phyloP scores from a whole-genome alignment of 83 land plant species.

The Larix sibirica region DNA sequence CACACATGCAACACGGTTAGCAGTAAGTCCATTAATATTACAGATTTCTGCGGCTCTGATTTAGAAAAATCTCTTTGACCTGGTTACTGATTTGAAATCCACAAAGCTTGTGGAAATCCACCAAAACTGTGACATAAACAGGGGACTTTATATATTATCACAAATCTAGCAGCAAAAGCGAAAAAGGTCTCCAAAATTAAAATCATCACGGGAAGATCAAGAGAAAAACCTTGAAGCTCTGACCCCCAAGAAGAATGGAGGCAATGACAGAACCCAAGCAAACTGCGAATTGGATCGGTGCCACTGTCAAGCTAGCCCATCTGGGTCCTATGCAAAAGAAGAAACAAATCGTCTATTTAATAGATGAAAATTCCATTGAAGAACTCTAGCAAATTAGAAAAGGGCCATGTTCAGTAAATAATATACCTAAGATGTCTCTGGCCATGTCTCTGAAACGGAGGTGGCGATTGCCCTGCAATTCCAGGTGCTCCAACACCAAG shows the following conservation, averaged over 20 bases:
- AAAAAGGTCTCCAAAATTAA: not conserved
- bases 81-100: too few species aligned
- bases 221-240: slow-evolving; percentile 76
- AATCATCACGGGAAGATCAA: not conserved
- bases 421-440: slow-evolving; percentile 61
- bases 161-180: not conserved
- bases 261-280: slow-evolving; percentile 77
- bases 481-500: slow-evolving; percentile 75
- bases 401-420: too few species aligned
- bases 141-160: not conserved
- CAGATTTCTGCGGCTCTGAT: too few species aligned
- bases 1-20: not conserved
- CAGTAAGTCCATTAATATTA: not conserved
- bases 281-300: slow-evolving; percentile 63
- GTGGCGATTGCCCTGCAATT: slow-evolving; percentile 57
- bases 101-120: too few species aligned
- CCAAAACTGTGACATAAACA: too few species aligned
- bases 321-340: slow-evolving; percentile 41
- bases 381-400: too few species aligned
- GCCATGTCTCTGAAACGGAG: slow-evolving; percentile 91
- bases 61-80: too few species aligned
- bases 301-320: slow-evolving; percentile 65
- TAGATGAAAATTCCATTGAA: too few species aligned
- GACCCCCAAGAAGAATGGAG: slow-evolving; percentile 70
- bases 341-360: too few species aligned